These are phyloP conservation scores for Xylariaceae sp. DNA, from an alignment of 2,329 filamentous ascomycete species.

Conservation along the genomic window DNA sequence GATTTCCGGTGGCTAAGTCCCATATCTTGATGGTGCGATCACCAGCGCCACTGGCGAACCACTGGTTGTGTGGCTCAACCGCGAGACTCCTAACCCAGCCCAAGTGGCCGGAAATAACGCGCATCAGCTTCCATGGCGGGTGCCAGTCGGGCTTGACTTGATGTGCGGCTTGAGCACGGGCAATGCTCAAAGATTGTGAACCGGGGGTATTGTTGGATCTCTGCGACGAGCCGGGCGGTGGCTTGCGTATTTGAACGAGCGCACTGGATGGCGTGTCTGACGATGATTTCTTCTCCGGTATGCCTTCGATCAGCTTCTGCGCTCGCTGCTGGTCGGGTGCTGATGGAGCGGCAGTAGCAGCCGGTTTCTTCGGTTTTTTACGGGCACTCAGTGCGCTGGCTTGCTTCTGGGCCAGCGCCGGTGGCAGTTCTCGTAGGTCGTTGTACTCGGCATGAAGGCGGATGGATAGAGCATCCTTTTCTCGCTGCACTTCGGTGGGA, in stretches of 20 bases:
- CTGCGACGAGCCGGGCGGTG: conserved; percentile 12
- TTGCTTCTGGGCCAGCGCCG: conserved; percentile 32
- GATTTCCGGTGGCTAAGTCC: conserved; percentile 85
- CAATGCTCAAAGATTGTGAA: conserved; percentile 23
- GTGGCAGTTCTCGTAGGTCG: conserved; percentile 24
- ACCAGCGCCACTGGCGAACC: conserved; percentile 93
- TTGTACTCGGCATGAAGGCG: conserved; percentile 30
- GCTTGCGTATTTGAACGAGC: conserved; percentile 30
- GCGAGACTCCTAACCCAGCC: conserved; percentile 90
- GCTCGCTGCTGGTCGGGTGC: conserved; percentile 41
- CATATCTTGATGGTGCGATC: conserved; percentile 98
- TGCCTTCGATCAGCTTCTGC: conserved; percentile 64
- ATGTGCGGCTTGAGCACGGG: conserved; percentile 34
- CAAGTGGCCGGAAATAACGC: conserved; percentile 92
- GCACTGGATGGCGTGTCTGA: conserved; percentile 29
- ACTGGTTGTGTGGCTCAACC: conserved; percentile 93
- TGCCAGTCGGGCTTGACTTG: conserved; percentile 86
- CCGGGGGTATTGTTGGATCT: conserved; percentile 3
- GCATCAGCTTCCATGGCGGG: conserved; percentile 95
- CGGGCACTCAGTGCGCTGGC: conserved; percentile 25
- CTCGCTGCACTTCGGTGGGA: conserved; percentile 19
- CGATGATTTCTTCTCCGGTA: conserved; percentile 39
- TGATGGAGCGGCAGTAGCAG: conserved; percentile 16
- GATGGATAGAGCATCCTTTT: conserved; percentile 26
- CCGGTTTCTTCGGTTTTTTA: conserved; percentile 23